Evolutionary conservation across 176 grass and related monocot genomes (phyloP), one percentile per base, ranked within the genome.

Genomic region (Aegilops tauschii): DNA sequence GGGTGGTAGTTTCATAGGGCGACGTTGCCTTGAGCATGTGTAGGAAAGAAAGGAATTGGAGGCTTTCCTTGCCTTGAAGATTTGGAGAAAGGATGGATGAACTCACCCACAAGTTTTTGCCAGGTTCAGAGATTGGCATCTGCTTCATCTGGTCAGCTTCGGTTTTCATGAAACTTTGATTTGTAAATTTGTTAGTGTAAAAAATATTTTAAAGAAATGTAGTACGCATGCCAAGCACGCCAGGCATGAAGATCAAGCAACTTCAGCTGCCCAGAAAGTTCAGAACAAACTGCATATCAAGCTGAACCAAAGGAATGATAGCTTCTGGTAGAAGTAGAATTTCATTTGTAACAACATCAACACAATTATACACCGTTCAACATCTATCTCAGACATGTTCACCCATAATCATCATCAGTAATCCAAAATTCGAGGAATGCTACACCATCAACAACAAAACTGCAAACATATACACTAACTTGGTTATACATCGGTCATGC

Each of bases 41-140:
- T 74, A 31, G 35, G 83, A 91, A 84, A 70, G 85, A 32, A 84
- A 91, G 81, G 85, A 87, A 87, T 80, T 31, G 36, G 76, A 65
- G 61, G 21, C 85, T 81, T 87, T 87, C 36, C 89, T 84, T 91
- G 85, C 67, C 85, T 84, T 91, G 85, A 29, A 84, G 27, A 61
- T 76, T 37, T 76, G 85, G 81, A 87, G 58, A 91, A 91, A 84
- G 25, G 44, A 76, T 52, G 61, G 69, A 80, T 87, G 74, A 73
- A 44, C 18, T 73, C 42, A 4, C 10, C 25, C 31, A 74, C 70
- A 66, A 82, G 28, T 56, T 78, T 72, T 72, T 8, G 17, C 16
- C 5, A 82, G 78, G 14, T 82, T 90, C 21, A 86, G 36, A n/a
- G 76, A 32, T 68, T 36, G 88, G 69, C 9, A 66, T 74, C 82